Base-by-base conservation (phyloP, 2,329 filamentous ascomycete genomes). In the Fusarium pseudograminearum region DNA sequence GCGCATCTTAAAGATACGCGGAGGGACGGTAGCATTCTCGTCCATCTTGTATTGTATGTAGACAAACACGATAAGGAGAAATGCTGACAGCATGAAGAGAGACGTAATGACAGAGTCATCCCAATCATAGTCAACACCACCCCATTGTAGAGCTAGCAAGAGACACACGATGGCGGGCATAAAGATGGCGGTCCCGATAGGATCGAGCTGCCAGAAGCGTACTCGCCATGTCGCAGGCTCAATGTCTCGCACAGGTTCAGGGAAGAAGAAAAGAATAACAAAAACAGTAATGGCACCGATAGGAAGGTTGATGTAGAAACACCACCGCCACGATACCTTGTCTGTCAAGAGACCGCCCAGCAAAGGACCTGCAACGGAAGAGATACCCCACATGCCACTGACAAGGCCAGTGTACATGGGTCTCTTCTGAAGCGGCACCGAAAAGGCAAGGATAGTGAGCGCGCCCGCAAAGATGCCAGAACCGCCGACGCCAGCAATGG, bases 81-180 rank as follows among this genome's bases (percentile, higher is more conserved):
- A 60, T 1, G 56, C 74, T 7, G 78, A 76, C 0, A 78, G 57
- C 60, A 80, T 73, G 16, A 81, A 74, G 2, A 81, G 70, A 26
- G 69, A 73, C 1, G 72, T 74, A 18, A 77, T 72, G 22, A 38
- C 65, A 20, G 60, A 70, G 54, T 67, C 63, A 50, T 47, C 66
- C 76, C 73, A 78, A 7, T 67, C 59, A 42, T 81, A 81, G 53
- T 76, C 78, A 33, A 74, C 75, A 10, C 81, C 82, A 28, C 82
- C 82, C 83, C 83, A 86, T 61, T 86, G 83, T 8, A 87, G 76
- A n/a, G 84, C 84, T 1, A 87, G 76, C 0, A 86, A 71, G 20
- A 85, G 77, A 65, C 82, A 86, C 22, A 85, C 74, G 10, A 85
- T 77, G 16, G 80, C 73, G 1, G 77, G 77, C 70, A 77, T 73